Evolutionary conservation across 306 rosid genomes (phyloP), one percentile per base, ranked within the genome.

Genomic region (Abrus precatorius): DNA sequence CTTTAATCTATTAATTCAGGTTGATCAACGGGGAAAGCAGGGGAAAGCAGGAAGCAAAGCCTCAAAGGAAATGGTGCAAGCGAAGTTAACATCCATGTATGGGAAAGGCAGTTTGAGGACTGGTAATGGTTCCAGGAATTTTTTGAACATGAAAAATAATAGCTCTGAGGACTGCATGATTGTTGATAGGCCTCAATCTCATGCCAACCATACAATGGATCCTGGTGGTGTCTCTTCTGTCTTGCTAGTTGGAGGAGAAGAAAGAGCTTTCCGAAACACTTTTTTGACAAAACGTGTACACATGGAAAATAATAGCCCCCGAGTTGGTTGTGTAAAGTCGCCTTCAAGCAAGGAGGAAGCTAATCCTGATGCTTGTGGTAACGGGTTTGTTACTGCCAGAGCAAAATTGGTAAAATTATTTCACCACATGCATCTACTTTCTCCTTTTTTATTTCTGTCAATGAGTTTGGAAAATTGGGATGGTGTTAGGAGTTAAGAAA

Each of bases 321-420:
- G 73, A 84, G 83, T 79, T 64, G 88, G 90, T 50, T 84, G 33
- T 55, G 43, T 74, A 13, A 91, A 82, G 84, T 91, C 98, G 34
- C 96, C 93, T 56, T 77, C 80, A 45, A 81, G 74, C 81, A 84
- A 85, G 13, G 96, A 90, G 79, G 96, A 90, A 70, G 89, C 64
- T 40, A 86, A 74, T 34, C 80, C 77, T 27, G 92, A 83, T 83
- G 83, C 45, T 33, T 70, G 84, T 77, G 87, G 88, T 74, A 86
- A 83, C 11, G 94, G 88, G 36, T 94, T 94, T 85, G 97, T 85
- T 77, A 81, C 88, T 41, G 83, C 88, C 11, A 77, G 81, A 85
- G 78, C 69, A 38, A 77, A 85, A 56, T 55, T 81, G 85, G 85
- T 85, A 85, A 28, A 7, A 12, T 57, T 71, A 47, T 38, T 80